Percentiles rank a stretch among this genome's conserved stretches.
These are phyloP conservation scores for Erysiphe neolycopersici DNA, from an alignment of 2,329 filamentous ascomycete genomes.

Conservation along the genomic window DNA sequence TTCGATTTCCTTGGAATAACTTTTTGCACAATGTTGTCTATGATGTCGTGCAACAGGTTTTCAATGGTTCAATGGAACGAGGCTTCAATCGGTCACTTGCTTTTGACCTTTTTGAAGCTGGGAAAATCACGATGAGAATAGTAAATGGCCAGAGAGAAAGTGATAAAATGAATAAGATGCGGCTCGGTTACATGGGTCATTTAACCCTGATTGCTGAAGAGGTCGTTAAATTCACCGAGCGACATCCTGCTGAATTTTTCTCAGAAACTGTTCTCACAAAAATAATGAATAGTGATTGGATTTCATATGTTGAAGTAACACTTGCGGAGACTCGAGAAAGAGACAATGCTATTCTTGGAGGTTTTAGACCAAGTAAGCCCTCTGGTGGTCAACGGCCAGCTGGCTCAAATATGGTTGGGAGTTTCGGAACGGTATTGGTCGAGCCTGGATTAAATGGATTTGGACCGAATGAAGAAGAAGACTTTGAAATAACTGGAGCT, in stretches of 20 bases:
- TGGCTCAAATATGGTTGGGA: slow-evolving; percentile 26
- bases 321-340: slow-evolving; percentile 81
- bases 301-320: slow-evolving; percentile 80
- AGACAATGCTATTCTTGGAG: slow-evolving; percentile 93
- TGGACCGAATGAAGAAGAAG: slow-evolving; percentile 84
- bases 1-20: slow-evolving; percentile 97
- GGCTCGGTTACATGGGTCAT: slow-evolving; percentile 96
- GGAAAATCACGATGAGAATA: slow-evolving; percentile 72
- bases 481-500: slow-evolving; percentile 44
- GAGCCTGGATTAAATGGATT: slow-evolving; percentile 61
- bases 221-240: slow-evolving; percentile 92
- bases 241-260: slow-evolving; percentile 67
- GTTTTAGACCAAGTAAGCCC: slow-evolving; percentile 74
- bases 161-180: slow-evolving; percentile 71
- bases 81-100: slow-evolving; percentile 78
- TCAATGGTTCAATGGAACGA: slow-evolving; percentile 93
- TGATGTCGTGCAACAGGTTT: slow-evolving; percentile 95
- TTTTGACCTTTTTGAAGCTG: slow-evolving; percentile 76
- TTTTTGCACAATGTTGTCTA: slow-evolving; percentile 98
- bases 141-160: slow-evolving; percentile 72
- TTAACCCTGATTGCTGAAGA: slow-evolving; percentile 92
- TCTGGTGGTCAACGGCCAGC: slow-evolving; percentile 46
- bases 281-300: slow-evolving; percentile 75
- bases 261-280: slow-evolving; percentile 65
- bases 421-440: slow-evolving; percentile 40